phyloP scores from a whole-genome alignment of 306 rosid genomes.

The Crotalaria pallida region DNA sequence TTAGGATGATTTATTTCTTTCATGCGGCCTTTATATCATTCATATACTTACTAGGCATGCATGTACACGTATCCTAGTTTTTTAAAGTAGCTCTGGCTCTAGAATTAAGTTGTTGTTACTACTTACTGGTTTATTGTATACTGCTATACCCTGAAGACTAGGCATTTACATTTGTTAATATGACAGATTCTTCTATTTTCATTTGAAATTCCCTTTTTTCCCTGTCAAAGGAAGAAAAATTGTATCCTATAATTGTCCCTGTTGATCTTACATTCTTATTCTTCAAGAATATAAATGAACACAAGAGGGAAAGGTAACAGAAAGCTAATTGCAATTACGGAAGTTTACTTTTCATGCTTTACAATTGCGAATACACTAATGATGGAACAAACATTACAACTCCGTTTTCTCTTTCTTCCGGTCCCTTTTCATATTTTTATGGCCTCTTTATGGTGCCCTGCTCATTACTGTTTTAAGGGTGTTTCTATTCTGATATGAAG shows the following conservation, averaged over 20 bases:
- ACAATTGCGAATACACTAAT: background rate
- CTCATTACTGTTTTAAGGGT: background rate
- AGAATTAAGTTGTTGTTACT: background rate
- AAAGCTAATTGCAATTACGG: background rate
- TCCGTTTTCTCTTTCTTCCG: background rate
- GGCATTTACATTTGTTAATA: background rate
- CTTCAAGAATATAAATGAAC: background rate
- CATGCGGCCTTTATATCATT: conserved; percentile 2
- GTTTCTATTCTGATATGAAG: background rate
- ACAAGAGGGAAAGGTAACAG: background rate
- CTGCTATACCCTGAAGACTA: too few relatives aligned
- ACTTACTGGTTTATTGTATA: background rate
- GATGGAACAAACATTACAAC: background rate
- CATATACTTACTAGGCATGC: conserved; percentile 7
- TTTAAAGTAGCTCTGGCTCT: background rate
- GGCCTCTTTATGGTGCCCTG: conserved; percentile 6
- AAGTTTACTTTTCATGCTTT: background rate
- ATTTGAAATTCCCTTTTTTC: background rate
- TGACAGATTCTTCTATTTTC: conserved; percentile 1
- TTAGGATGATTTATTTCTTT: conserved; percentile 3
- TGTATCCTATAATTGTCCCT: background rate
- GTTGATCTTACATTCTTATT: background rate
- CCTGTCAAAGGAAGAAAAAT: background rate
- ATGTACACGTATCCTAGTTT: background rate
- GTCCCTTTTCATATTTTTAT: conserved; percentile 22